Percentiles rank a stretch among this genome's conserved stretches.
Evolutionary conservation across 495 filamentous ascomycete genomes (phyloP).

Genomic region (Trichoderma virens): DNA sequence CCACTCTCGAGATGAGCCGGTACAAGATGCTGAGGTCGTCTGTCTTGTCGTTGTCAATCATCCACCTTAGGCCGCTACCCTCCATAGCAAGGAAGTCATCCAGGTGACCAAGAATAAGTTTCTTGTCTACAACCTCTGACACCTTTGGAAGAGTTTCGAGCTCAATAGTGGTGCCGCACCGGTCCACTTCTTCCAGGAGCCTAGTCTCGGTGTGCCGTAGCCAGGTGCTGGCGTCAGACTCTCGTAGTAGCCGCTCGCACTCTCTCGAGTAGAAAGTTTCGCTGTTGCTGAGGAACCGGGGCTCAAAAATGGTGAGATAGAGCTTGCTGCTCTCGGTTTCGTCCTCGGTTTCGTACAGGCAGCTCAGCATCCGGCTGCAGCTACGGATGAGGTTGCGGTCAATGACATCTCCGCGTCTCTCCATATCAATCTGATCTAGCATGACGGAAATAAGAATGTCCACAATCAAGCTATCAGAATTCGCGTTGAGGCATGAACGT

Average conservation of each 20-base stretch:
- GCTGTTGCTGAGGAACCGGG: constrained; percentile 63
- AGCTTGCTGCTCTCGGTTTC: constrained; percentile 71
- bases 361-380: constrained; percentile 85
- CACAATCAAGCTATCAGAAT: constrained; percentile 37
- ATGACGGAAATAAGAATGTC: constrained; percentile 72
- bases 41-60: constrained; percentile 84
- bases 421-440: constrained; percentile 86
- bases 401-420: constrained; percentile 83
- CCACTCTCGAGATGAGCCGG: constrained; percentile 67
- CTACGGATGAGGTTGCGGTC: constrained; percentile 74
- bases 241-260: constrained; percentile 62
- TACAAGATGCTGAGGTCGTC: constrained; percentile 73
- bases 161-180: constrained; percentile 72
- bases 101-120: constrained; percentile 69
- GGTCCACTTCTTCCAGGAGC: constrained; percentile 69
- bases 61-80: constrained; percentile 71
- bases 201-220: constrained; percentile 68
- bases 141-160: constrained; percentile 65
- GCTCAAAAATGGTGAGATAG: constrained; percentile 79
- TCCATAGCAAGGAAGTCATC: constrained; percentile 77
- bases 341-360: constrained; percentile 70
- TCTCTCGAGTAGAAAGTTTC: constrained; percentile 67
- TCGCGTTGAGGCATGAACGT: constrained; percentile 27
- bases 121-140: constrained; percentile 64
- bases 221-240: constrained; percentile 74